These are phyloP conservation scores for Lentinus polychrous DNA, from an alignment of 1,284 basidiomycete genomes.

Conservation along the genomic window DNA sequence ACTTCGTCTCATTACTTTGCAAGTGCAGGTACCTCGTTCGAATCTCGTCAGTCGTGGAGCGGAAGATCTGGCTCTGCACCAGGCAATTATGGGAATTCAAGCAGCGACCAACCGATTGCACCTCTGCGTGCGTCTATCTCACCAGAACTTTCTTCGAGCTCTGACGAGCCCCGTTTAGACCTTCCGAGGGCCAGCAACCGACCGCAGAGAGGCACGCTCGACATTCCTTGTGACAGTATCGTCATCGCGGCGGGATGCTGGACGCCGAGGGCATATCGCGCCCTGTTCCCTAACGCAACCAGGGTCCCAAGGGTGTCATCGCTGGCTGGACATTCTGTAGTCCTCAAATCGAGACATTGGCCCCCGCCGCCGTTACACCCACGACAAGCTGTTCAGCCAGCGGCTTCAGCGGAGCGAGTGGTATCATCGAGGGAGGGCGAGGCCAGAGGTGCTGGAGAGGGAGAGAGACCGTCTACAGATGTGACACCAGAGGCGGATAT, in stretches of 20 bases:
- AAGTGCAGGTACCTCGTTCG: background rate
- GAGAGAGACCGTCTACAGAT: too few relatives aligned
- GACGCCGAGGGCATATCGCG: slow-evolving; percentile 46
- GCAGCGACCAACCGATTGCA: too few relatives aligned
- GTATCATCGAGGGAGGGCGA: background rate
- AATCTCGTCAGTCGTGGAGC: slow-evolving; percentile 1
- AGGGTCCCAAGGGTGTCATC: slow-evolving; percentile 24
- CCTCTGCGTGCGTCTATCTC: too few relatives aligned
- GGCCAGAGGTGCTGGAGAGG: too few relatives aligned
- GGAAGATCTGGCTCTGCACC: background rate
- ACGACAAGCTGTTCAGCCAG: too few relatives aligned
- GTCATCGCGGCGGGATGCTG: slow-evolving; percentile 58
- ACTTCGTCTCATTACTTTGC: background rate
- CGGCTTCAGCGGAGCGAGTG: background rate
- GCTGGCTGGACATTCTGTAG: slow-evolving; percentile 26
- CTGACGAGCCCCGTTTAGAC: too few relatives aligned
- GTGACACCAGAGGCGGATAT: too few relatives aligned
- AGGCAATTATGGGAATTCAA: too few relatives aligned
- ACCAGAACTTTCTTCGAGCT: too few relatives aligned
- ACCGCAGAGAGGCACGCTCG: too few relatives aligned
- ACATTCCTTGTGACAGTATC: slow-evolving; percentile 36
- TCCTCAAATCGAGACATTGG: slow-evolving; percentile 25
- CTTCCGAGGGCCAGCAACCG: too few relatives aligned
- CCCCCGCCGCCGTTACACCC: slow-evolving; percentile 7
- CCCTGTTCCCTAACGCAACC: slow-evolving; percentile 37